Conservation (phyloP, 176 grass and related monocot genomes). For the Luzula sylvatica region DNA sequence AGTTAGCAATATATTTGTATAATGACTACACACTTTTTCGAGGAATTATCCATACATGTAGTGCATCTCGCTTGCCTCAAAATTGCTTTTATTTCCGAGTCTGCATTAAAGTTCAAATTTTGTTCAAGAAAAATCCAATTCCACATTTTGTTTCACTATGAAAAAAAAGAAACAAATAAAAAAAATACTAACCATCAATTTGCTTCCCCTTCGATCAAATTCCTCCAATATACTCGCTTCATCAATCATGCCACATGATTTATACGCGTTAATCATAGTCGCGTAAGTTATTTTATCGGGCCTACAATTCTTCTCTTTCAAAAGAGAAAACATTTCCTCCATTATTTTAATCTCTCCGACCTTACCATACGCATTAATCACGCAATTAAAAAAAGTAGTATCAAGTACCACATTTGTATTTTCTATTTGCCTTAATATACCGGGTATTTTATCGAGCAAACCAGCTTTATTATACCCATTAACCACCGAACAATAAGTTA, state of each 20-base stretch:
- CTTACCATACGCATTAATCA: constrained; percentile 58
- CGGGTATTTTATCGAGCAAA: constrained; percentile 55
- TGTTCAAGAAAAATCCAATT: no score
- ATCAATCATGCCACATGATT: constrained; percentile 47
- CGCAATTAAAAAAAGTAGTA: constrained; percentile 80
- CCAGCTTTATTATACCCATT: constrained; percentile 62
- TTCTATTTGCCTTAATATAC: constrained; percentile 63
- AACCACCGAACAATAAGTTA: constrained; percentile 78
- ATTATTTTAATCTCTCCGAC: constrained; percentile 65
- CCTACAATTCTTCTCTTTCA: constrained; percentile 78
- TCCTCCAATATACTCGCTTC: constrained; percentile 38
- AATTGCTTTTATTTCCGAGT: no score
- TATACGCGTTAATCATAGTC: constrained; percentile 62
- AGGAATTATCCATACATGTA: no score
- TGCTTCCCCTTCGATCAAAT: constrained; percentile 24
- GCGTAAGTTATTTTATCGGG: constrained; percentile 59
- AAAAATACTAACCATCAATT: constrained; percentile 29
- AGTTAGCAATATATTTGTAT: no score
- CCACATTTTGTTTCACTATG: no score
- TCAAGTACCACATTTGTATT: constrained; percentile 71
- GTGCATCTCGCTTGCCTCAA: no score
- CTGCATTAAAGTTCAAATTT: no score
- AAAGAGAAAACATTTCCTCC: constrained; percentile 71
- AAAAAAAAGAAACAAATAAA: no score
- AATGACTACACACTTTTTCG: no score